Conservation (phyloP, 345 rosid genomes). For the Xanthoceras sorbifolium region DNA sequence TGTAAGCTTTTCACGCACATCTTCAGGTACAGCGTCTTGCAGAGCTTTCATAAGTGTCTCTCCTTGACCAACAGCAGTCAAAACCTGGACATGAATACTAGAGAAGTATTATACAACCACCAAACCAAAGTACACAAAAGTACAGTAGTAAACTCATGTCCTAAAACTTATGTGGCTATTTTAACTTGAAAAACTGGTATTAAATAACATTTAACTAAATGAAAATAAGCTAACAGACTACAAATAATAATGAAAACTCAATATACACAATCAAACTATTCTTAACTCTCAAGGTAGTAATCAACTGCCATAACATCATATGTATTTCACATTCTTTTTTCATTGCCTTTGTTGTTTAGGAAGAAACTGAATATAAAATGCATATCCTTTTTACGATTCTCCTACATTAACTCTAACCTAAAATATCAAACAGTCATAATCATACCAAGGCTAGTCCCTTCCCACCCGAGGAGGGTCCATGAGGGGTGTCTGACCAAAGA, state of each 20-base stretch:
- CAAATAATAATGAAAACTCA: neutral
- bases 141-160: neutral
- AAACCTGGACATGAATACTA: slow-evolving; percentile 59
- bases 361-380: neutral
- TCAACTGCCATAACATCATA: neutral
- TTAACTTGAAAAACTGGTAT: slow-evolving; percentile 10
- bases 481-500: neutral
- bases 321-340: neutral
- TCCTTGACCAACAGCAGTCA: slow-evolving; percentile 86
- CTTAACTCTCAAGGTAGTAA: neutral
- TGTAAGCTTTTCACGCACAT: slow-evolving; percentile 83
- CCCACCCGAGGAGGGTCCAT: neutral
- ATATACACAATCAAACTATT: slow-evolving; percentile 1
- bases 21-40: slow-evolving; percentile 94
- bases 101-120: slow-evolving; percentile 19
- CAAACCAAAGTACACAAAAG: slow-evolving; percentile 22
- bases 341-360: neutral
- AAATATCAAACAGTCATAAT: neutral
- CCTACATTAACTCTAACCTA: neutral
- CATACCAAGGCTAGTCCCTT: neutral
- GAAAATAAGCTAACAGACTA: neutral
- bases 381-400: neutral
- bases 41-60: slow-evolving; percentile 80
- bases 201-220: neutral
- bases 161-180: neutral